Percentiles rank a stretch among this genome's conserved stretches.
These are phyloP conservation scores for Viridothelium virens DNA, from an alignment of 495 filamentous ascomycete genomes.

Conservation along the genomic window DNA sequence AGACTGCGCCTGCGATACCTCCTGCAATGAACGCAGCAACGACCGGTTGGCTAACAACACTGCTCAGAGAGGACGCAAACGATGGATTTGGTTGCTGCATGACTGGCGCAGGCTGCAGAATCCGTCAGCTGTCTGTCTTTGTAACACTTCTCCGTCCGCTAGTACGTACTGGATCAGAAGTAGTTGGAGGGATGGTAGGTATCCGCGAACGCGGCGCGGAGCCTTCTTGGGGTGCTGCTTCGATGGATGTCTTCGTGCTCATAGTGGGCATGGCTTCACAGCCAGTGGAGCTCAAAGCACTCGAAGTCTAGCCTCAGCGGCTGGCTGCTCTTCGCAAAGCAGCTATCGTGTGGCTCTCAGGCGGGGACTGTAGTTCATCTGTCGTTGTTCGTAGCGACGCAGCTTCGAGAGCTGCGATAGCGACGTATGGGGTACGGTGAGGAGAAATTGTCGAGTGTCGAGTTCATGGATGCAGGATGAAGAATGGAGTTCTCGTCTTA, in stretches of 20 bases:
- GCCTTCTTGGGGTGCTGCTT: neutral
- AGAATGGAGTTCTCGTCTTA: neutral
- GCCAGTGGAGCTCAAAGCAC: neutral
- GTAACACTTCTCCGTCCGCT: neutral
- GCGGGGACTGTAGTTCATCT: neutral
- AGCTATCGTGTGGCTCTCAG: constrained; percentile 5
- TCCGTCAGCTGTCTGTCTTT: neutral
- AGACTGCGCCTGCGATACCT: constrained; percentile 93
- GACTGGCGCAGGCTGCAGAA: neutral
- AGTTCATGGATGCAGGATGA: neutral
- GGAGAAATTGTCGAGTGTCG: neutral
- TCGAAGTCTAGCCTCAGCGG: neutral
- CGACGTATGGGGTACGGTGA: neutral
- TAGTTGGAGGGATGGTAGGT: neutral
- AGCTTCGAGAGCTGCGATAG: constrained; percentile 10
- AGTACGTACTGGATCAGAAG: neutral
- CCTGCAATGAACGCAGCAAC: constrained; percentile 91
- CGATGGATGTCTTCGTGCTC: constrained; percentile 8
- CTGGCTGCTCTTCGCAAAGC: neutral
- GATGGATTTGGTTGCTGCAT: constrained; percentile 8
- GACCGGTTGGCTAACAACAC: constrained; percentile 60
- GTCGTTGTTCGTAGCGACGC: constrained; percentile 1
- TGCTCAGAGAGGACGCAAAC: neutral
- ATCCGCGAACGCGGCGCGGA: neutral
- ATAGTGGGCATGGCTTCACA: neutral